A percentile compares a stretch with the other conserved stretches of the same genome.
Evolutionary conservation across 345 rosid genomes (phyloP).

Genomic region (Pelargonium nanum): DNA sequence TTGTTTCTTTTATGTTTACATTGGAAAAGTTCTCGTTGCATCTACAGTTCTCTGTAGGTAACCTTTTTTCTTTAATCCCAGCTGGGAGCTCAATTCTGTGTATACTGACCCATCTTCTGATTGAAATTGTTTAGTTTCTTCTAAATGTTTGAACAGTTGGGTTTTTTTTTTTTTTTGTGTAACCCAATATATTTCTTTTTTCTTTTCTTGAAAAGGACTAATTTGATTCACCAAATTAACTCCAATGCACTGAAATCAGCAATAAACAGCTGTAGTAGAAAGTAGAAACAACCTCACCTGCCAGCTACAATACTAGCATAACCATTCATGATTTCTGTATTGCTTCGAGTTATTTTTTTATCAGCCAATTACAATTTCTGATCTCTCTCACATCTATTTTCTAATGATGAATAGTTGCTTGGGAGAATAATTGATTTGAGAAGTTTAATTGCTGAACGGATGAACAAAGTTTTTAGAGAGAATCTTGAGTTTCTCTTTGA

Average conservation of each 20-base stretch:
- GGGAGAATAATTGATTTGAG: constrained; percentile 91
- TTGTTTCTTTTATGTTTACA: constrained; percentile 1
- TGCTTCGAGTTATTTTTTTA: neutral
- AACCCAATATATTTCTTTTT: too few species aligned
- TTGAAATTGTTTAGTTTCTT: neutral
- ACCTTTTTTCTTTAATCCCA: neutral
- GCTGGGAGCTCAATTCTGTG: neutral
- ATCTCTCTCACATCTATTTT: constrained; percentile 4
- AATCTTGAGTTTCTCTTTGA: constrained; percentile 93
- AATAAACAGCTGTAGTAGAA: too few species aligned
- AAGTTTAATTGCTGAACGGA: constrained; percentile 74
- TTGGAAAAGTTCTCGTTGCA: constrained; percentile 6
- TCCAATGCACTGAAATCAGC: too few species aligned
- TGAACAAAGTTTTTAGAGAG: constrained; percentile 93
- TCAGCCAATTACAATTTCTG: constrained; percentile 2
- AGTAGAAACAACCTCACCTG: too few species aligned
- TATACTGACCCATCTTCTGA: neutral
- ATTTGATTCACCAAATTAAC: too few species aligned
- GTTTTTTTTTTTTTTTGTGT: too few species aligned
- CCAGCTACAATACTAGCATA: too few species aligned
- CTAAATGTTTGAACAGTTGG: too few species aligned
- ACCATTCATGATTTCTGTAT: neutral
- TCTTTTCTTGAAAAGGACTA: too few species aligned
- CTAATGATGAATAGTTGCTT: constrained; percentile 47
- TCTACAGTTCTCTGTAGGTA: neutral